A percentile compares a stretch with the other conserved stretches of the same genome.
These are phyloP conservation scores for Lentinula sp. DNA, from an alignment of 768 basidiomycete species.

Conservation along the genomic window DNA sequence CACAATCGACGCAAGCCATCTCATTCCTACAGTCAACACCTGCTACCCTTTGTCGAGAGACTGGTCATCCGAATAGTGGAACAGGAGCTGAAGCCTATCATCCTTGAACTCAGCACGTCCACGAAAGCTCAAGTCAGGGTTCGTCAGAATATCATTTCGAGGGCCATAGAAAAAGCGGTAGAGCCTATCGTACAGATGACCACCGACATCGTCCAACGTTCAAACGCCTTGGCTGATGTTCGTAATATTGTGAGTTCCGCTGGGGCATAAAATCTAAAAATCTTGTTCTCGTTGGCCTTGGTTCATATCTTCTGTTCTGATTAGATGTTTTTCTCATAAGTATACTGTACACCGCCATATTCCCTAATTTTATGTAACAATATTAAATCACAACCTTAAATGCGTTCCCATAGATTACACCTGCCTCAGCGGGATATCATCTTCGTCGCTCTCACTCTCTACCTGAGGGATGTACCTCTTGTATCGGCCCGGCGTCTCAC, in stretches of 20 bases:
- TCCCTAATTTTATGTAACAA: not conserved
- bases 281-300: not conserved
- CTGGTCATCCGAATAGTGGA: not conserved
- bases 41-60: not conserved
- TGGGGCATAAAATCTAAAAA: not conserved
- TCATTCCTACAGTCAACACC: not conserved
- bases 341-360: not conserved
- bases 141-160: not conserved
- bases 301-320: too few species aligned
- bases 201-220: not conserved
- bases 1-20: not conserved
- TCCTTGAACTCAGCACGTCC: not conserved
- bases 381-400: not conserved
- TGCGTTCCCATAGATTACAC: not conserved
- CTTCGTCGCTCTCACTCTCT: slow-evolving; percentile 37
- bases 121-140: not conserved
- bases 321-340: not conserved
- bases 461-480: slow-evolving; percentile 61
- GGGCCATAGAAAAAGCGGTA: not conserved
- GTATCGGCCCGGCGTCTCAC: slow-evolving; percentile 57
- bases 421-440: slow-evolving; percentile 16
- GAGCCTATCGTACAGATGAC: not conserved
- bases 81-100: not conserved
- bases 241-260: not conserved
- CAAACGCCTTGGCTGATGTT: not conserved